Evolutionary conservation across 2,329 filamentous ascomycete genomes (phyloP).

Genomic region (Alternaria alternata): DNA sequence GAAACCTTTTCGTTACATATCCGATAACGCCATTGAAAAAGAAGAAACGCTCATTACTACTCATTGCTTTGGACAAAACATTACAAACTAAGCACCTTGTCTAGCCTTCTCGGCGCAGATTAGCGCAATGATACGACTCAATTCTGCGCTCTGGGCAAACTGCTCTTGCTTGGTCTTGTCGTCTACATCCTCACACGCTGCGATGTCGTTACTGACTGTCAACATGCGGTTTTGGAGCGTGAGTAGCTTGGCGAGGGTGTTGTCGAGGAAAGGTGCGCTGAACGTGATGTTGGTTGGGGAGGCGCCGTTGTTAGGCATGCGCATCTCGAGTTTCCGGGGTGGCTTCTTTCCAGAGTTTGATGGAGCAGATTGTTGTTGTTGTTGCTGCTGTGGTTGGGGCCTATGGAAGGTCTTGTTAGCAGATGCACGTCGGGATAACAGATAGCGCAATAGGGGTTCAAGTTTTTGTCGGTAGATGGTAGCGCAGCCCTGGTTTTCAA

Average conservation of each 20-base stretch:
- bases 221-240: conserved; percentile 60
- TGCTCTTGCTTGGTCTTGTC: conserved; percentile 60
- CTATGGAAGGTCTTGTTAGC: conserved; percentile 26
- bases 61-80: not conserved
- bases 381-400: conserved; percentile 33
- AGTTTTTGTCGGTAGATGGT: not conserved
- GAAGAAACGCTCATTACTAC: not conserved
- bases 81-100: conserved; percentile 48
- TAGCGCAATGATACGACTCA: conserved; percentile 59
- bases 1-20: conserved; percentile 4
- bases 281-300: conserved; percentile 56
- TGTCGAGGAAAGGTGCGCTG: conserved; percentile 62
- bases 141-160: conserved; percentile 59
- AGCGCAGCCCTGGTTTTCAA: conserved; percentile 5
- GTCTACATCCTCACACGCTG: conserved; percentile 54
- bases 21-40: not conserved
- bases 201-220: conserved; percentile 57
- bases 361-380: conserved; percentile 23
- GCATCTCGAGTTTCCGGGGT: conserved; percentile 61
- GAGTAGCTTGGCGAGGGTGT: conserved; percentile 60
- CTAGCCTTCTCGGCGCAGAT: conserved; percentile 63
- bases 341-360: conserved; percentile 48
- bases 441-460: not conserved
- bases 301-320: conserved; percentile 49
- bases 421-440: not conserved